Conservation (phyloP, 176 grass and related monocot species). For the Rhynchospora breviuscula region DNA sequence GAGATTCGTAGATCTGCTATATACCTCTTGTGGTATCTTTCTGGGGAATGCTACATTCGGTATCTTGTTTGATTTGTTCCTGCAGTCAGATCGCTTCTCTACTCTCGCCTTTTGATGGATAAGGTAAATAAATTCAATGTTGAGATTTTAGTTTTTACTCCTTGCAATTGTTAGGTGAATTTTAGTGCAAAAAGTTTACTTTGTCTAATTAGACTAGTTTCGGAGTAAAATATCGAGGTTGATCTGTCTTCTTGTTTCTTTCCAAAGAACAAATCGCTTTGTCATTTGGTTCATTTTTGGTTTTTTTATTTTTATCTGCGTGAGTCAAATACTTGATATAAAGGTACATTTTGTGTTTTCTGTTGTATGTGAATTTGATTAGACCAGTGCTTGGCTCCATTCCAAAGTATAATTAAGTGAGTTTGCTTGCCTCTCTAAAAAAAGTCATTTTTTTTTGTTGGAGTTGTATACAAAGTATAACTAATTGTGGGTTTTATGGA, state of each 20-base stretch:
- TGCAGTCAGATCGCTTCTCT: slow-evolving; percentile 6
- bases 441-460: neutral
- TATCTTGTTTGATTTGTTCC: neutral
- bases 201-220: slow-evolving; percentile 7
- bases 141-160: neutral
- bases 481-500: no score
- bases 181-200: neutral
- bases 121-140: neutral
- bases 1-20: slow-evolving; percentile 20
- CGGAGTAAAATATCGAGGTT: neutral
- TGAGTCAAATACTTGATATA: neutral
- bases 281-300: neutral
- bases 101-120: neutral
- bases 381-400: neutral
- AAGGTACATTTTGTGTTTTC: neutral
- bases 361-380: neutral
- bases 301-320: neutral
- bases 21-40: neutral
- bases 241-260: neutral
- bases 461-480: neutral
- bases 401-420: neutral
- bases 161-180: neutral
- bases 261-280: neutral
- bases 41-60: neutral
- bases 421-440: neutral